Base-by-base conservation (phyloP, 495 filamentous ascomycete genomes). In the Aspergillus conjunctus region DNA sequence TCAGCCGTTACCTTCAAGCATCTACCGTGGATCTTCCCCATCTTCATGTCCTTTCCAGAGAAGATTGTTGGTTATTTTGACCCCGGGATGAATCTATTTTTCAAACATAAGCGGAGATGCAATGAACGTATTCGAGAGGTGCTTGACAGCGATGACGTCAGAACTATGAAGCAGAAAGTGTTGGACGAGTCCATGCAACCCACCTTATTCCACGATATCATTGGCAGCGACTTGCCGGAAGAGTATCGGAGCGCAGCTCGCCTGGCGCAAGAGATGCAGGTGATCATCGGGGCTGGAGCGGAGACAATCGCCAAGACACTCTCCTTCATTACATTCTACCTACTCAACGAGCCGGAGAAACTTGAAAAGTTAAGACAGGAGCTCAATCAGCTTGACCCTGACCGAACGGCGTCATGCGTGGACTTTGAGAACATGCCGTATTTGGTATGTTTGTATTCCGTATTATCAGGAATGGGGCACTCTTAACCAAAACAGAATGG, bases 211-310 rank as follows among this genome's bases (percentile, higher is more conserved):
- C 70, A 76, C 46, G 72, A 73, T 14, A 51, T 83, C 5, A 50
- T 81, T 12, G 59, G 74, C 34, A 73, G 71, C 55, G 64, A 73
- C 18, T 63, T 83, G n/a, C 81, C 80, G 0, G 41, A 58, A 1
- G 57, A 68, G 17, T 76, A 79, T 54, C 71, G 77, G 41, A 30
- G 54, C 0, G 45, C 66, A 3, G 51, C 56, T 10, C 67, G 80
- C 4, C 64, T 83, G 15, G 61, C 65, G 6, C 69, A 76, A 14
- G 81, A 85, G 59, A 79, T 76, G 4, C 67, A 72, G 33, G 61
- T 68, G 0, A 56, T 85, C 9, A 68, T 83, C 12, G 71, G 68
- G 1, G 82, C 82, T 5, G 83, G 83, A 4, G 72, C 71, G 30
- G 74, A 77, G 37, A 83, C 79, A 4, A 81, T 77, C 0, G 74